Percentiles rank a stretch among this genome's conserved stretches.
These are phyloP conservation scores for Diaporthe citri DNA, from an alignment of 2,329 filamentous ascomycete species.

Conservation along the genomic window DNA sequence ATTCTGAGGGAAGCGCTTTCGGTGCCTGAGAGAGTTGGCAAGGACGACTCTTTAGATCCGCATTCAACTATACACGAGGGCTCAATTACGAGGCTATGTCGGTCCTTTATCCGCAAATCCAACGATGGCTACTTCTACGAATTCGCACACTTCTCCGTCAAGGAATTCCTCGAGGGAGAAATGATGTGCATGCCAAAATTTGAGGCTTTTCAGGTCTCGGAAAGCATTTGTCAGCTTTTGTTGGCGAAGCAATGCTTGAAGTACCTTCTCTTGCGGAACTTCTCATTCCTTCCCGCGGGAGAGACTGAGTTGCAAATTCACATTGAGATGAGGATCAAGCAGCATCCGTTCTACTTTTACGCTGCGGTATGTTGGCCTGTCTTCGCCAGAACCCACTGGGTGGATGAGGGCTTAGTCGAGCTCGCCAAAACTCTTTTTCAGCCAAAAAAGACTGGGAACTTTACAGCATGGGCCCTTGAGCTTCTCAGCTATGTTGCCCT, in stretches of 20 bases:
- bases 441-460: background rate
- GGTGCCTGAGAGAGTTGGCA: background rate
- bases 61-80: background rate
- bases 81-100: background rate
- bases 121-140: background rate
- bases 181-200: background rate
- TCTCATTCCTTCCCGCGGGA: background rate
- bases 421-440: background rate
- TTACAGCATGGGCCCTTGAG: slow-evolving; percentile 3
- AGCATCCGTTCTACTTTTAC: slow-evolving; percentile 17
- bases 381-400: background rate
- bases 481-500: too few relatives aligned
- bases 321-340: background rate
- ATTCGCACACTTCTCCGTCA: slow-evolving; percentile 14
- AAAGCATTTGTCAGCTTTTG: background rate
- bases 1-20: background rate
- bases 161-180: background rate
- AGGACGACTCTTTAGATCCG: background rate
- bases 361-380: background rate
- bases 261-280: background rate
- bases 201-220: background rate
- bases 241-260: background rate
- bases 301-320: accelerated
- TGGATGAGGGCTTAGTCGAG: background rate
- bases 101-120: background rate